Evolutionary conservation across 2,329 filamentous ascomycete species (phyloP).

Genomic region (Byssoonygena ceratinophila): DNA sequence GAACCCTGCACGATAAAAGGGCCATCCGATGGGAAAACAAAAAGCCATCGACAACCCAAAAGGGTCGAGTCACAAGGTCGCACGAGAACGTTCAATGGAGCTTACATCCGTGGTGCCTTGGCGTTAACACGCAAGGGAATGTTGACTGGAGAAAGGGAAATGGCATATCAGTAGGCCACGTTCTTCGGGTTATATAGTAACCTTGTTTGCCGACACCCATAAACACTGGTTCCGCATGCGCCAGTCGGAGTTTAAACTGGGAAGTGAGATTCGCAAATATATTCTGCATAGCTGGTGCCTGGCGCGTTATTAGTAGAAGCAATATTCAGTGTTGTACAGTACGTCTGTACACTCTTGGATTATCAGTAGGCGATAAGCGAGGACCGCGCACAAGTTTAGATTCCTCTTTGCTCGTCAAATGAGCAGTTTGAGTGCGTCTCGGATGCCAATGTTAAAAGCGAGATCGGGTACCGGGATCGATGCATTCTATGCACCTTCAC

Average conservation of each 20-base stretch:
- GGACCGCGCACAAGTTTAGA: too few species aligned
- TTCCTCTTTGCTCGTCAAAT: too few species aligned
- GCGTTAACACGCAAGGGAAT: background rate
- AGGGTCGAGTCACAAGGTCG: constrained; percentile 1
- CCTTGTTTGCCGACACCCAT: background rate
- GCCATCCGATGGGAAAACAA: background rate
- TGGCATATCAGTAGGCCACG: background rate
- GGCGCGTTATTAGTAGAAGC: too few species aligned
- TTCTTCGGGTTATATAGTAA: background rate
- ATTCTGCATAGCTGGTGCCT: too few species aligned
- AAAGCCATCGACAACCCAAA: background rate
- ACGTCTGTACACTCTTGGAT: too few species aligned
- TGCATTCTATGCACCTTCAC: too few species aligned
- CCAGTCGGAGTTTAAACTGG: background rate
- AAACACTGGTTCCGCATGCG: background rate
- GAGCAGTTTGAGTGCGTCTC: too few species aligned
- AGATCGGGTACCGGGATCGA: too few species aligned
- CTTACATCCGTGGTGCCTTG: background rate
- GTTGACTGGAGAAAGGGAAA: background rate
- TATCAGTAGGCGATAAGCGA: too few species aligned
- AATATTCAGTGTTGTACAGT: too few species aligned
- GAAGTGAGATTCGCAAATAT: background rate
- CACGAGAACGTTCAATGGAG: background rate
- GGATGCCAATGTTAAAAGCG: too few species aligned
- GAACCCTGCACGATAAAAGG: constrained; percentile 2